These are phyloP conservation scores for Alternaria sp. DNA, from an alignment of 2,329 filamentous ascomycete species.

Conservation along the genomic window DNA sequence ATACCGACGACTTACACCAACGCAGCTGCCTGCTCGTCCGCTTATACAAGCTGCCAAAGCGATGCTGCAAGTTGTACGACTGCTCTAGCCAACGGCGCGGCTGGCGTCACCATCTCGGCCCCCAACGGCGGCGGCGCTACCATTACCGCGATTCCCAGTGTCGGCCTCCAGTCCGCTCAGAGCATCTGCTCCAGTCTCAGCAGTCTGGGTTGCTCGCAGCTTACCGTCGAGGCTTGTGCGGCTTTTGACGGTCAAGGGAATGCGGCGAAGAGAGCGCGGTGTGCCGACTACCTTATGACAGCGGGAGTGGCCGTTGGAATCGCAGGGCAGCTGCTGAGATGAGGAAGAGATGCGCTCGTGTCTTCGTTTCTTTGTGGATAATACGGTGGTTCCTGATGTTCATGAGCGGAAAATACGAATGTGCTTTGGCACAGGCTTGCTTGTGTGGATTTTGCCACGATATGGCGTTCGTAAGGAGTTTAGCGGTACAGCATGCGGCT, in stretches of 20 bases:
- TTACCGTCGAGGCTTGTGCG: constrained; percentile 56
- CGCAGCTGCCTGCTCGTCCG: constrained; percentile 59
- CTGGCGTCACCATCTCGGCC: constrained; percentile 60
- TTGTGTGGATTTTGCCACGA: neutral
- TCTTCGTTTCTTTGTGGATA: constrained; percentile 32
- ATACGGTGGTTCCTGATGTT: constrained; percentile 8
- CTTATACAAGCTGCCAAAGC: constrained; percentile 60
- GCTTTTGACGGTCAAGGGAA: constrained; percentile 47
- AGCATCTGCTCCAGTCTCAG: constrained; percentile 49
- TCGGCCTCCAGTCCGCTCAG: constrained; percentile 37
- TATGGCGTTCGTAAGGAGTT: neutral
- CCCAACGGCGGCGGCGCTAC: constrained; percentile 59
- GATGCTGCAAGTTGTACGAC: constrained; percentile 50
- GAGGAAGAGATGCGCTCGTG: constrained; percentile 2
- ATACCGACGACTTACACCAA: constrained; percentile 62
- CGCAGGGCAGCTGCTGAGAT: constrained; percentile 47
- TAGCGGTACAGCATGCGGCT: neutral
- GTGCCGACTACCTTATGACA: constrained; percentile 27
- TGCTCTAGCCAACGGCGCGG: constrained; percentile 55
- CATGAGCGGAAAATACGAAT: neutral
- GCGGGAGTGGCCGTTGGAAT: constrained; percentile 49
- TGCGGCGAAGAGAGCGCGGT: constrained; percentile 28
- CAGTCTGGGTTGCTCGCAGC: constrained; percentile 55
- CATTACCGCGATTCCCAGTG: constrained; percentile 51
- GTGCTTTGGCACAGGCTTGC: constrained; percentile 6